These are phyloP conservation scores for Phaeoacremonium minimum DNA, from an alignment of 2,329 filamentous ascomycete species.

Conservation along the genomic window DNA sequence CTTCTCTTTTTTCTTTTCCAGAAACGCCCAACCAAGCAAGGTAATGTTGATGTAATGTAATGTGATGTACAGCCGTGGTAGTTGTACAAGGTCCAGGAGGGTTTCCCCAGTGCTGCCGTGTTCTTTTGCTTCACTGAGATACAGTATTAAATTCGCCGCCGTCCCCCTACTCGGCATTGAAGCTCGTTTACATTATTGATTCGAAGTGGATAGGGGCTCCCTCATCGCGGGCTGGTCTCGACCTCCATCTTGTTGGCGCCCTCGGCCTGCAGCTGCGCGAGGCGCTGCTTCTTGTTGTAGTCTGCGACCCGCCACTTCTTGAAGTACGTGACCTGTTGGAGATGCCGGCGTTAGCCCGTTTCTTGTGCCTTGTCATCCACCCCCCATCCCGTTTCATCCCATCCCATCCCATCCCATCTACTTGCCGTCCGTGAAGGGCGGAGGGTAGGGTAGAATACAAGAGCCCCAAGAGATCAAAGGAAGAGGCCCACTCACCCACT, in stretches of 20 bases:
- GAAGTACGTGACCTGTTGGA: constrained; percentile 82
- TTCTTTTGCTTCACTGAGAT: too few species aligned
- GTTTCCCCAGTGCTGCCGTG: too few species aligned
- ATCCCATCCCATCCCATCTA: background rate
- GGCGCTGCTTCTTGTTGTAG: constrained; percentile 73
- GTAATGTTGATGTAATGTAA: too few species aligned
- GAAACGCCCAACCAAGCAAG: too few species aligned
- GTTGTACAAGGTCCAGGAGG: too few species aligned
- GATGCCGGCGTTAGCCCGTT: background rate
- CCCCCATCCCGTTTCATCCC: background rate
- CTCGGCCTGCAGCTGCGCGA: constrained; percentile 70
- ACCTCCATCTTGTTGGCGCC: constrained; percentile 59
- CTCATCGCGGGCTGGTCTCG: constrained; percentile 14
- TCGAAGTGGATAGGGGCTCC: too few species aligned
- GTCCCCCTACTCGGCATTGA: too few species aligned
- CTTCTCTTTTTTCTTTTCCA: too few species aligned
- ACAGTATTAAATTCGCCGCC: too few species aligned
- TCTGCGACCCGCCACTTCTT: constrained; percentile 96
- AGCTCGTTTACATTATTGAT: too few species aligned
- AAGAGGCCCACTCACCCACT: constrained; percentile 66
- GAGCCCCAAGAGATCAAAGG: constrained; percentile 1
- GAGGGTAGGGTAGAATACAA: background rate
- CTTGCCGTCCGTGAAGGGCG: background rate
- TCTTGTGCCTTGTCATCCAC: background rate
- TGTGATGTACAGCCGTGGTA: too few species aligned